Conservation (phyloP, 495 filamentous ascomycete genomes). For the Letharia lupina region DNA sequence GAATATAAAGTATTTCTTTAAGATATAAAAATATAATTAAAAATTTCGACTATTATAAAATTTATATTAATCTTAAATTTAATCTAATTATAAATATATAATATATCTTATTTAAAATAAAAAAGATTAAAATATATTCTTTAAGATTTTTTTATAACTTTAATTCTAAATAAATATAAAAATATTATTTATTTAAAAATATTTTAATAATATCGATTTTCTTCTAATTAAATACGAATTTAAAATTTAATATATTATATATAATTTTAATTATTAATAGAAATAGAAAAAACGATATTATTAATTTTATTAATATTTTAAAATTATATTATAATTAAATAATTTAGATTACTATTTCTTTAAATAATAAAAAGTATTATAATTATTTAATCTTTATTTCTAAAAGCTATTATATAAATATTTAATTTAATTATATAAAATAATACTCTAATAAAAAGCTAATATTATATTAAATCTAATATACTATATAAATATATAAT, state of each 20-base stretch:
- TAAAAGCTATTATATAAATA: slow-evolving; percentile 13
- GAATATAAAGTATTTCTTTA: not conserved
- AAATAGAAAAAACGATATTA: slow-evolving; percentile 5
- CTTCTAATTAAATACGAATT: slow-evolving; percentile 1
- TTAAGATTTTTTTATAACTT: too few species aligned
- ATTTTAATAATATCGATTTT: slow-evolving; percentile 12
- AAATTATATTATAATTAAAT: not conserved
- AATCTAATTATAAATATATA: slow-evolving; percentile 10
- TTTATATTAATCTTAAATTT: slow-evolving; percentile 3
- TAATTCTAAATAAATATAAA: not conserved
- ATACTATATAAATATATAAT: too few species aligned
- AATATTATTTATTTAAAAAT: slow-evolving; percentile 9
- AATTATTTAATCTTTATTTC: not conserved
- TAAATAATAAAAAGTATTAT: slow-evolving; percentile 4
- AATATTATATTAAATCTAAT: too few species aligned
- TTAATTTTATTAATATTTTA: not conserved
- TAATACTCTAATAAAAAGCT: not conserved
- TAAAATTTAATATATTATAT: slow-evolving; percentile 12
- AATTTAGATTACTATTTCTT: slow-evolving; percentile 7
- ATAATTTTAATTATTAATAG: slow-evolving; percentile 12
- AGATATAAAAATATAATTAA: not conserved
- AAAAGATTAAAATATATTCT: not conserved
- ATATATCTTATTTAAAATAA: slow-evolving; percentile 7
- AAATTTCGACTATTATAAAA: not conserved
- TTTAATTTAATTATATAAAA: slow-evolving; percentile 15